phyloP scores from a whole-genome alignment of 192 early-diverging fungal species.

The Coemansia sp. region DNA sequence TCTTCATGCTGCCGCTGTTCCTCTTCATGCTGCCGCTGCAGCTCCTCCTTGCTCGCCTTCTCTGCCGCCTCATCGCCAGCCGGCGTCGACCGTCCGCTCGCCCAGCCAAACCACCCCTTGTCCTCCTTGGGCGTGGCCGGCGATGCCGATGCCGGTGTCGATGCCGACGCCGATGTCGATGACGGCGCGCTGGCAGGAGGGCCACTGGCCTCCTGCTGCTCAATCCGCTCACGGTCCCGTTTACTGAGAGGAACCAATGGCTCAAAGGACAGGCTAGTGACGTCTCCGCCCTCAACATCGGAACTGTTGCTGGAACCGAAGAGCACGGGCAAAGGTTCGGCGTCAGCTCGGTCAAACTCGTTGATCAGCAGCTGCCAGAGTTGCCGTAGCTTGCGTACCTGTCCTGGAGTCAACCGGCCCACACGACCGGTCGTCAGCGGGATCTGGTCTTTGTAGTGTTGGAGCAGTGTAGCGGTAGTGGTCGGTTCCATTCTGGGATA shows the following conservation, averaged over 20 bases:
- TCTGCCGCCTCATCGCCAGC: background rate
- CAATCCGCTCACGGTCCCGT: background rate
- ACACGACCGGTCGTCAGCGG: conserved; percentile 29
- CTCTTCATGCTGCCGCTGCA: background rate
- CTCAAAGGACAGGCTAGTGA: conserved; percentile 25
- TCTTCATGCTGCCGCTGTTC: background rate
- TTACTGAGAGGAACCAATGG: conserved; percentile 23
- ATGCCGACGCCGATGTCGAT: background rate
- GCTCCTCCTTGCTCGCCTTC: background rate
- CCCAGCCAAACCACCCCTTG: conserved; percentile 3
- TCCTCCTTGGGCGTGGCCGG: background rate
- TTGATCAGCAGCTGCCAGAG: conserved; percentile 47
- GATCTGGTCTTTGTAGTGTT: conserved; percentile 19
- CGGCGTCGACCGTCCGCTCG: conserved; percentile 7
- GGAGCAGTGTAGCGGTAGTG: conserved; percentile 10
- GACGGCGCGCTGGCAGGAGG: too few species aligned
- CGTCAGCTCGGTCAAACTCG: conserved; percentile 9
- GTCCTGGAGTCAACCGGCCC: conserved; percentile 27
- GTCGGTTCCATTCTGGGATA: conserved; percentile 2
- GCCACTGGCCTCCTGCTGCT: background rate
- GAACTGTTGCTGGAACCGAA: background rate
- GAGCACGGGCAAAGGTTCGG: conserved; percentile 9
- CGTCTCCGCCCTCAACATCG: background rate
- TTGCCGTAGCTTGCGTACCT: conserved; percentile 40
- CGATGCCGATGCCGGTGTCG: background rate